Base-by-base conservation (phyloP, 768 basidiomycete species). In the Mycena crocata region DNA sequence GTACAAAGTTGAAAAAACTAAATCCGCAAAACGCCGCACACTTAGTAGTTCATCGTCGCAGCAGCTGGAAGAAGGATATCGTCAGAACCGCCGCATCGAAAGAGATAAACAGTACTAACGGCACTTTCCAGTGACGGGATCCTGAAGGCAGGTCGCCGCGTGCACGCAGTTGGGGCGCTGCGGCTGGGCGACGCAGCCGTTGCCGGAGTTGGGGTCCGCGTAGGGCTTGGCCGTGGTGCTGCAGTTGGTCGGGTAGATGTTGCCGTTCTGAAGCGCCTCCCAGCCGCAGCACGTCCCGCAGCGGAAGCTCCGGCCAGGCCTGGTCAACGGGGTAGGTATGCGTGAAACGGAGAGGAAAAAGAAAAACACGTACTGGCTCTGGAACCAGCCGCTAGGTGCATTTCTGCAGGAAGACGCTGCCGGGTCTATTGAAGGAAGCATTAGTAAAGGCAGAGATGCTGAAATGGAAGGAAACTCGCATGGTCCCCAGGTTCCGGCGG, bases 381-480 rank as follows among this genome's bases (percentile, higher is more conserved):
- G 52, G 52, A 54, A 54, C 52, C 52, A 54, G 14, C 52, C 52
- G 52, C 52, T 54, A 24, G 52, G 52, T 10, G 52, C 52, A n/a
- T 39, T 39, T 5, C 39, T 54, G 52, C 52, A 54, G 35, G 5
- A 54, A n/a, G 52, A 39, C 13, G 52, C n/a, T 19, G 52, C 52
- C 14, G 34, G 23, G 34, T 54, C 52, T 54, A 37, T 5, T 4
- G 14, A 54, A 15, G 21, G 17, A 34, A 14, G 15, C 35, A 39
- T 35, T 4, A 14, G 23, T 1, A 28, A 24, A 2, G 52, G 9
- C 7, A 19, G 39, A 17, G n/a, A n/a, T n/a, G n/a, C n/a, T n/a
- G n/a, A n/a, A n/a, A n/a, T n/a, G n/a, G 34, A 23, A 8, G 24
- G 13, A 26, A 15, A 1, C 52, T 34, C 39, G 39, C 52, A 24